These are phyloP conservation scores for Hortiboletus flavorubellus DNA, from an alignment of 768 basidiomycete genomes.

Conservation along the genomic window DNA sequence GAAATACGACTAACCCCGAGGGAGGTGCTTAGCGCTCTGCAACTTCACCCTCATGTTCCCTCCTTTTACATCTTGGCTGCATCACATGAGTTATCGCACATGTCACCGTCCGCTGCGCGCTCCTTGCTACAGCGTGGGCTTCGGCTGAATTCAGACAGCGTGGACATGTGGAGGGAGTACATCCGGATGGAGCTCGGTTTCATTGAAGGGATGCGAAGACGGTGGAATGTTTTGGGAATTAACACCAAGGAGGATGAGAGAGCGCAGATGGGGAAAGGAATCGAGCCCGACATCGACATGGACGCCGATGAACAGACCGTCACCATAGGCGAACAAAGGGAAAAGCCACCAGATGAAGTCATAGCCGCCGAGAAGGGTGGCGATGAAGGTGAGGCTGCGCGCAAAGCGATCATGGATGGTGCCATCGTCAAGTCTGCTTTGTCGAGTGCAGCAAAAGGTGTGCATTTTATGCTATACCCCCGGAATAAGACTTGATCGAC, in stretches of 20 bases:
- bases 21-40: constrained; percentile 61
- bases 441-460: constrained; percentile 70
- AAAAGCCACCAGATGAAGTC: constrained; percentile 25
- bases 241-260: constrained; percentile 12
- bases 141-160: constrained; percentile 67
- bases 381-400: constrained; percentile 51
- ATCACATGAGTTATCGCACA: constrained; percentile 72
- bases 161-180: constrained; percentile 86
- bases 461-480: constrained; percentile 18
- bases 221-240: constrained; percentile 82
- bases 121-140: constrained; percentile 83
- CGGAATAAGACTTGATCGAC: constrained; percentile 9
- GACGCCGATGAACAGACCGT: constrained; percentile 9
- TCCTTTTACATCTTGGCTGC: constrained; percentile 83
- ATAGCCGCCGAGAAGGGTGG: constrained; percentile 37
- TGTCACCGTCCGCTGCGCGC: constrained; percentile 76
- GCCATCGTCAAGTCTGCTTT: constrained; percentile 80
- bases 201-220: constrained; percentile 70
- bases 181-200: constrained; percentile 88
- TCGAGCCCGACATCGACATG: constrained; percentile 26
- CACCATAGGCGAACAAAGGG: constrained; percentile 21
- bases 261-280: constrained; percentile 16
- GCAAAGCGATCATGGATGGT: constrained; percentile 69
- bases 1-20: constrained; percentile 4
- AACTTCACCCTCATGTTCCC: constrained; percentile 78